Evolutionary conservation across 148 eudicot genomes (phyloP), one percentile per base, ranked within the genome.

Genomic region (Rhododendron mucronatum): DNA sequence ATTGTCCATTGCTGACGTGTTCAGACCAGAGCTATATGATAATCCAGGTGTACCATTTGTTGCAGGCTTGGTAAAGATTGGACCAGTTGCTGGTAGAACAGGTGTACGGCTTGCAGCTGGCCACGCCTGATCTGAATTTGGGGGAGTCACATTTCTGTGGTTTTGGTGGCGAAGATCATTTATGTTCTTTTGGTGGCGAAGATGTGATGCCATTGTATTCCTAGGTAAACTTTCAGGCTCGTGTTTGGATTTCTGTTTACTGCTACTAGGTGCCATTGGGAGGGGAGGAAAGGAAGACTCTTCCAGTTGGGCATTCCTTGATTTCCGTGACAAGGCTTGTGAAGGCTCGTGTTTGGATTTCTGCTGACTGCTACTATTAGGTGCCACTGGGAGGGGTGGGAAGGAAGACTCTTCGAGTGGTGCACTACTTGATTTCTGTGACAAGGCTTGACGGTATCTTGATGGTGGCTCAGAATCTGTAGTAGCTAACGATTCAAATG

Each of bases 201-300:
- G 85, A 55, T 90, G 93, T 61, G 95, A 92, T 15, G 95, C 99
- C 95, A 94, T 91, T 15, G 93, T 90, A 80, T 94, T 92, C 86
- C 83, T 91, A 30, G 91, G 87, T 75, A 57, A 61, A 82, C 84
- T 84, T 84, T 91, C 90, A 65, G 91, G 85, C n/a, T 92, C 90
- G 67, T 71, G 86, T 63, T 88, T 92, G 48, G 95, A 26, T 59
- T 83, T 93, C 78, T 91, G 95, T 69, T 90, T 92, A 88, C 89
- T 91, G 82, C 86, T 85, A 77, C 88, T 85, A 59, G 98, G 87
- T 13, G 89, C 91, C 74, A 84, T 84, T 21, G 94, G 78, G 1
- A 95, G 96, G 51, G 98, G 99, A 88, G 99, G 98, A 82, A 97
- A 97, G 63, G 95, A 88, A 84, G 98, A 93, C 76, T 91, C 95